phyloP scores from a whole-genome alignment of 768 basidiomycete genomes.

The Gyrodon lividus region DNA sequence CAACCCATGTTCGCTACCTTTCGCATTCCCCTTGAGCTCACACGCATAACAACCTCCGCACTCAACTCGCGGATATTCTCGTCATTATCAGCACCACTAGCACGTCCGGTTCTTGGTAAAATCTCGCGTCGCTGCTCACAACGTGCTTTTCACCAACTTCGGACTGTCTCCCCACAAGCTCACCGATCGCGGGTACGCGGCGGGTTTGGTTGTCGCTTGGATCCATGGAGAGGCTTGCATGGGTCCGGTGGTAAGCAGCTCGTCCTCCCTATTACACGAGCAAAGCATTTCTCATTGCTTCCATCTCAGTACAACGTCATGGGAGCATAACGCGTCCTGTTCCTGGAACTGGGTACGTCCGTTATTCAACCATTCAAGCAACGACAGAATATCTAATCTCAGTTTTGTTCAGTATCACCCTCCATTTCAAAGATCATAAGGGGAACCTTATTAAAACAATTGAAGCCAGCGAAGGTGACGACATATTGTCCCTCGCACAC shows the following conservation, averaged over 20 bases:
- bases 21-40: slow-evolving; percentile 12
- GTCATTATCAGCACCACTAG: neutral
- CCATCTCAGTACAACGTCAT: slow-evolving; percentile 36
- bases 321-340: slow-evolving; percentile 58
- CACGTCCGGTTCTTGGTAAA: neutral
- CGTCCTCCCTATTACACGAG: neutral
- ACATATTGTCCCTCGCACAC: slow-evolving; percentile 86
- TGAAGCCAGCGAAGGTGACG: slow-evolving; percentile 93
- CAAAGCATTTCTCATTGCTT: neutral
- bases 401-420: slow-evolving; percentile 60
- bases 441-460: slow-evolving; percentile 82
- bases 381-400: neutral
- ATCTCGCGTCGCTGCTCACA: slow-evolving; percentile 26
- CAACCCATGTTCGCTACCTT: slow-evolving; percentile 3
- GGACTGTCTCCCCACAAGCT: neutral
- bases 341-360: slow-evolving; percentile 65
- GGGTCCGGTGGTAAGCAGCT: slow-evolving; percentile 16
- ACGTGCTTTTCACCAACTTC: slow-evolving; percentile 13
- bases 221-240: slow-evolving; percentile 10
- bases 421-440: slow-evolving; percentile 88
- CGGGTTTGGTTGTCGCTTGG: neutral
- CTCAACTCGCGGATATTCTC: slow-evolving; percentile 5
- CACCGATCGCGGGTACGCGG: neutral
- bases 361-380: neutral
- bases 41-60: slow-evolving; percentile 11